Base-by-base conservation (phyloP, 495 filamentous ascomycete genomes). In the Penicillium soppii region DNA sequence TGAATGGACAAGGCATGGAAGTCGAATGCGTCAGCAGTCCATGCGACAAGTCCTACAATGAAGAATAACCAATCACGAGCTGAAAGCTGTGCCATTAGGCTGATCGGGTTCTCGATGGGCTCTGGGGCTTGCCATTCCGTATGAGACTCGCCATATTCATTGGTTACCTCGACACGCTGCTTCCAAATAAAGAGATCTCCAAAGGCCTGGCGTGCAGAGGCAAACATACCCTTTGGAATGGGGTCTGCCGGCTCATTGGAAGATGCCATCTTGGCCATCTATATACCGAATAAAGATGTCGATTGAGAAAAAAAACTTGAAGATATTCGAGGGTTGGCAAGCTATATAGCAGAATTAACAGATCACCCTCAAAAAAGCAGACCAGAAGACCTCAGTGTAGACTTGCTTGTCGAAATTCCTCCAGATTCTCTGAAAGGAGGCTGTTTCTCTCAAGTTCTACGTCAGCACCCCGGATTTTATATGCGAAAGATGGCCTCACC, bases 1-100 rank as follows among this genome's bases (percentile, higher is more conserved):
- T 88, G 86, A 47, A 90, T 86, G 4, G 85, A 83, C 5, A 92
- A 72, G 3, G 87, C 83, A 61, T 90, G 84, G 66, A 91, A 91
- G 66, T 92, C 88, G 65, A 87, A 88, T 5, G 84, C 85, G 63
- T 89, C 86, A 12, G 83, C 82, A 13, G 77, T 83, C 85, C 84
- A 89, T 4, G 85, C 80, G 10, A 65, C 48, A 58, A 87, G 75
- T 17, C 83, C 84, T 9, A 85, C 82, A 15, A 84, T 35, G 58
- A 88, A 88, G 62, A 81, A 86, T 15, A 83, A 49, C 85, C 84
- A 88, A 55, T 81, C 75, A 10, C 65, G 66, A 5, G 60, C 69
- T 7, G 73, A 71, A 16, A 89, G 71, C 67, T 81, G 74, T 41
- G 72, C 73, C 43, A 86, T 63, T 36, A 87, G 67, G 17, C 72